phyloP scores from a whole-genome alignment of 2,329 filamentous ascomycete genomes.

The Chaetomiaceae sp. region DNA sequence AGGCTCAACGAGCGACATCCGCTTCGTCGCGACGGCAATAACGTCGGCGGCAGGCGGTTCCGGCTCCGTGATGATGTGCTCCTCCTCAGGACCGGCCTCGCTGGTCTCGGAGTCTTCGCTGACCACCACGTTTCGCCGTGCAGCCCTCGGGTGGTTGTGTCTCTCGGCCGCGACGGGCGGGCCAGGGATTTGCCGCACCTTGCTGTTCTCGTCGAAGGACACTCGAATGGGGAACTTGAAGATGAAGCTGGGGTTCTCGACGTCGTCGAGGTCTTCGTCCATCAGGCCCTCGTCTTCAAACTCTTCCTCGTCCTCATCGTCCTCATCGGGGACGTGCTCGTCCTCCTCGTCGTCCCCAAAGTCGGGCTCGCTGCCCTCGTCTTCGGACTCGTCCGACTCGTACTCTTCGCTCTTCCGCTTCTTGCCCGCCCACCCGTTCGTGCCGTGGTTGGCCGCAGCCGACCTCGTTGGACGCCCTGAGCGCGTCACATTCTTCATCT shows the following conservation, averaged over 20 bases:
- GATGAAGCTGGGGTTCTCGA: conserved; percentile 52
- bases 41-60: conserved; percentile 24
- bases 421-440: conserved; percentile 43
- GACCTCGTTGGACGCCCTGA: conserved; percentile 48
- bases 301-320: conserved; percentile 52
- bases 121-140: conserved; percentile 24
- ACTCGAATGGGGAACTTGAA: conserved; percentile 63
- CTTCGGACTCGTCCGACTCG: conserved; percentile 58
- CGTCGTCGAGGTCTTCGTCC: conserved; percentile 47
- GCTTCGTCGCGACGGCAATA: conserved; percentile 24
- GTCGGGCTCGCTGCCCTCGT: conserved; percentile 66
- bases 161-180: conserved; percentile 15
- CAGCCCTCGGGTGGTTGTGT: conserved; percentile 19
- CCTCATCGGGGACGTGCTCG: conserved; percentile 58
- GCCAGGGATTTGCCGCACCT: conserved; percentile 30
- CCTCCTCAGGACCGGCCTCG: conserved; percentile 26
- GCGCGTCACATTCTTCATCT: conserved; percentile 38
- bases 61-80: conserved; percentile 28
- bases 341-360: conserved; percentile 70
- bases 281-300: conserved; percentile 51
- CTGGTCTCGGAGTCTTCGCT: conserved; percentile 25
- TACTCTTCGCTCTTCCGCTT: conserved; percentile 47
- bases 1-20: background rate
- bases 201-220: conserved; percentile 35
- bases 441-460: conserved; percentile 45